Conservation (phyloP, 2,329 filamentous ascomycete genomes). For the Emmonsiellopsis sp. region DNA sequence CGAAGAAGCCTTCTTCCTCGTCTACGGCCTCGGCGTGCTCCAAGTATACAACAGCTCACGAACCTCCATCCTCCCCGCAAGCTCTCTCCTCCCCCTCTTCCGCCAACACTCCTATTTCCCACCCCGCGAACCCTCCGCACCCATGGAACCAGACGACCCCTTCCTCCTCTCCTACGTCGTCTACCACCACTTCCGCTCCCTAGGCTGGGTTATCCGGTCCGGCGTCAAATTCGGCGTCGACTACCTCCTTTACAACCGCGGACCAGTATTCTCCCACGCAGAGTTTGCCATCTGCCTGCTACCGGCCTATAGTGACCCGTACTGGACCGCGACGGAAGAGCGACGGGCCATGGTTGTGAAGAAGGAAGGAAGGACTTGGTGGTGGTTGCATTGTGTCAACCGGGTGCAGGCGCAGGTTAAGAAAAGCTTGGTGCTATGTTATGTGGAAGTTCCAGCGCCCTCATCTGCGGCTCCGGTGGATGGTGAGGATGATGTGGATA, state of each 20-base stretch:
- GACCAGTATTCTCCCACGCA: conserved; percentile 88
- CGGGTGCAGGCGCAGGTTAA: conserved; percentile 81
- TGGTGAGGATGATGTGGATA: conserved; percentile 37
- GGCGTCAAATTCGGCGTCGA: conserved; percentile 94
- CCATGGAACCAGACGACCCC: conserved; percentile 63
- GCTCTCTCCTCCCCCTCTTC: conserved; percentile 57
- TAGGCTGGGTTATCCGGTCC: conserved; percentile 88
- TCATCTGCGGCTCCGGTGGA: conserved; percentile 32
- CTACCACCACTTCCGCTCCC: conserved; percentile 91
- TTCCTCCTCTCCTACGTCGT: conserved; percentile 82
- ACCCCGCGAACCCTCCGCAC: conserved; percentile 34
- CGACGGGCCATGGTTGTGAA: conserved; percentile 43
- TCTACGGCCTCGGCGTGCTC: conserved; percentile 69
- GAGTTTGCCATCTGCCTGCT: conserved; percentile 83
- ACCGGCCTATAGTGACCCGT: conserved; percentile 66
- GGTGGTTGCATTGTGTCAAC: conserved; percentile 71
- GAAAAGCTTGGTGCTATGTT: conserved; percentile 82
- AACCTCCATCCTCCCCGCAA: conserved; percentile 39
- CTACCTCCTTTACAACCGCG: conserved; percentile 86
- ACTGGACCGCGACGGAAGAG: conserved; percentile 53
- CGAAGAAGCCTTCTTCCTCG: conserved; percentile 87
- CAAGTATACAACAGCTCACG: conserved; percentile 40
- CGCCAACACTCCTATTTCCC: conserved; percentile 63
- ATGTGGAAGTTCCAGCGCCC: conserved; percentile 80
- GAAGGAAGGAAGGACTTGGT: conserved; percentile 37